phyloP scores from a whole-genome alignment of 176 grass and related monocot species.

The Areca catechu region DNA sequence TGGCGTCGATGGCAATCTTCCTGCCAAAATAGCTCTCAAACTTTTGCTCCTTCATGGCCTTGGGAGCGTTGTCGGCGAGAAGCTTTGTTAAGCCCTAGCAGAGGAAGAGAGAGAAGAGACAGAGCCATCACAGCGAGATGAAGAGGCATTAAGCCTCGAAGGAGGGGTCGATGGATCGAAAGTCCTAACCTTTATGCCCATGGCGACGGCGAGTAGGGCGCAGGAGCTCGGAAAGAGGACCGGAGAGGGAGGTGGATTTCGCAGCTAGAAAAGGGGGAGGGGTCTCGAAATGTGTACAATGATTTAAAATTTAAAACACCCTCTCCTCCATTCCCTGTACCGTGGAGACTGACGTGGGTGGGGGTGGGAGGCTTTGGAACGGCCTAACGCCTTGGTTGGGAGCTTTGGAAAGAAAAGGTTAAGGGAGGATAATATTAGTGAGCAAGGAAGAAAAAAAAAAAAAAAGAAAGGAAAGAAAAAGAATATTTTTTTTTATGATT shows the following conservation, averaged over 20 bases:
- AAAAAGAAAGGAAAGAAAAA: too few relatives aligned
- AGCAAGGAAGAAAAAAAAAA: too few relatives aligned
- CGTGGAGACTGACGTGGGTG: too few relatives aligned
- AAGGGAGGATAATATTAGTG: too few relatives aligned
- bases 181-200: constrained; percentile 81
- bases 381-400: too few relatives aligned
- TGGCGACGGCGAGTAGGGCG: constrained; percentile 4
- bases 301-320: too few relatives aligned
- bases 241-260: not conserved
- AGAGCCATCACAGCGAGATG: not conserved
- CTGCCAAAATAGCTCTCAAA: constrained; percentile 72
- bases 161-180: not conserved
- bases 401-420: too few relatives aligned
- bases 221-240: not conserved
- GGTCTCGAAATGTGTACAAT: too few relatives aligned
- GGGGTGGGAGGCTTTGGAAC: too few relatives aligned
- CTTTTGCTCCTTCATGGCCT: constrained; percentile 32
- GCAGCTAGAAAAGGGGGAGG: too few relatives aligned
- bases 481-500: too few relatives aligned
- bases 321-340: too few relatives aligned
- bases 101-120: not conserved
- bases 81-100: constrained; percentile 90
- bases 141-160: not conserved
- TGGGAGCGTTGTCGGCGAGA: constrained; percentile 61
- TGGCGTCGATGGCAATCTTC: constrained; percentile 71